A percentile compares a stretch with the other conserved stretches of the same genome.
Conservation (phyloP, 768 basidiomycete species). For the Phylloporus sp. region DNA sequence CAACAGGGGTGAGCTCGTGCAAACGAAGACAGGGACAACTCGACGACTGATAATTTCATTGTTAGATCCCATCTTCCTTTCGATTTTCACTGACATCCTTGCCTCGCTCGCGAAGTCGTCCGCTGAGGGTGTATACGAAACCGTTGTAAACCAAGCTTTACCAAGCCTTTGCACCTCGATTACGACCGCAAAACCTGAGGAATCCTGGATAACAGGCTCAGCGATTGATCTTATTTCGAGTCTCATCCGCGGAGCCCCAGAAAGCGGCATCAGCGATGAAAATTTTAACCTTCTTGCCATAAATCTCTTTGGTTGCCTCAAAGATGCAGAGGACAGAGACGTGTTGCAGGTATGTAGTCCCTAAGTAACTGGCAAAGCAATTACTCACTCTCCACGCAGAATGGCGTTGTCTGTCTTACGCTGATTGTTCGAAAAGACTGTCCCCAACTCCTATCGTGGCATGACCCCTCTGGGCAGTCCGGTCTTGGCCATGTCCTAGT, state of each 20-base stretch:
- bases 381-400: slow-evolving; percentile 40
- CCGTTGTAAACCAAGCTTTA: slow-evolving; percentile 66
- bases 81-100: slow-evolving; percentile 79
- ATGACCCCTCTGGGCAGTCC: slow-evolving; percentile 55
- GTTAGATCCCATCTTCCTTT: slow-evolving; percentile 84
- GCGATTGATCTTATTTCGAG: slow-evolving; percentile 79
- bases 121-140: slow-evolving; percentile 57
- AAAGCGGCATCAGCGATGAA: slow-evolving; percentile 68
- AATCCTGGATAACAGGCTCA: slow-evolving; percentile 72
- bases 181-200: slow-evolving; percentile 47
- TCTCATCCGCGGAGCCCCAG: slow-evolving; percentile 60
- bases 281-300: slow-evolving; percentile 76
- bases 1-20: slow-evolving; percentile 57
- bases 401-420: slow-evolving; percentile 78
- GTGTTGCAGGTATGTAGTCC: slow-evolving; percentile 55
- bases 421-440: slow-evolving; percentile 84
- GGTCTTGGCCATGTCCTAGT: slow-evolving; percentile 74
- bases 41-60: slow-evolving; percentile 2
- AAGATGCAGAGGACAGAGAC: slow-evolving; percentile 78
- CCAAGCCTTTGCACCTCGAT: slow-evolving; percentile 70
- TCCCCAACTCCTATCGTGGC: slow-evolving; percentile 75
- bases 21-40: not conserved
- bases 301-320: slow-evolving; percentile 64
- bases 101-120: slow-evolving; percentile 61
- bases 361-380: not conserved